Conservation (phyloP, 345 rosid genomes). For the Eucalyptus leucophloia region DNA sequence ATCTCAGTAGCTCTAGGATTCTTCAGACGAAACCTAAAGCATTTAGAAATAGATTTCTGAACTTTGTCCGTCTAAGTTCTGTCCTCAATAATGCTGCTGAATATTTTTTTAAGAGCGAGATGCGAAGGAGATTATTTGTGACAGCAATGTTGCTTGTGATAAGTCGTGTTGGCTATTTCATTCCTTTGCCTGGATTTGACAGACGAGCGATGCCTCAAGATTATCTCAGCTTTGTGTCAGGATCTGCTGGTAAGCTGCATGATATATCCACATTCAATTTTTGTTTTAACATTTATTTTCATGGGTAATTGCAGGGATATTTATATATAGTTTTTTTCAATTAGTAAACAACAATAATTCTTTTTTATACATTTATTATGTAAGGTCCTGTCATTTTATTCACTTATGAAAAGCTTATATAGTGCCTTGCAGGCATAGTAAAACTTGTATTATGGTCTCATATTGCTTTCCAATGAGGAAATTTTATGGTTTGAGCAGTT, state of each 20-base stretch:
- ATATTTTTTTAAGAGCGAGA: constrained; percentile 88
- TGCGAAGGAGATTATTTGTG: constrained; percentile 71
- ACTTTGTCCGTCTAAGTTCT: constrained; percentile 58
- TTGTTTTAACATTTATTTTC: not conserved
- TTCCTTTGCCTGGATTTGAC: constrained; percentile 91
- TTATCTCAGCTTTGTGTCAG: constrained; percentile 83
- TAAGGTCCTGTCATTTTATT: not conserved
- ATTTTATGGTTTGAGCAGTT: not conserved
- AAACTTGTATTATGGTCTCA: not conserved
- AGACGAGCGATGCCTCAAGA: constrained; percentile 79
- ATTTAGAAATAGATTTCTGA: constrained; percentile 68
- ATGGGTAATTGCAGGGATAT: not conserved
- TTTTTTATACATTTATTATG: not conserved
- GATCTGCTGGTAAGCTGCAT: constrained; percentile 66
- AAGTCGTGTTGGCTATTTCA: constrained; percentile 82
- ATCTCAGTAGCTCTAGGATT: constrained; percentile 3
- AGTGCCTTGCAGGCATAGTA: not conserved
- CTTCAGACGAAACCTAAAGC: constrained; percentile 22
- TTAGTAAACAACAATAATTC: not conserved
- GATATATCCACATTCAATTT: not conserved
- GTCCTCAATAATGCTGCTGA: constrained; percentile 65
- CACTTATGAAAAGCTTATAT: not conserved
- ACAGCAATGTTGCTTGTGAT: constrained; percentile 56
- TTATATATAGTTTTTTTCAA: not conserved
- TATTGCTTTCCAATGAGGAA: not conserved